Evolutionary conservation across 2,329 filamentous ascomycete genomes (phyloP), one percentile per base, ranked within the genome.

Genomic region (Fusarium sp.): DNA sequence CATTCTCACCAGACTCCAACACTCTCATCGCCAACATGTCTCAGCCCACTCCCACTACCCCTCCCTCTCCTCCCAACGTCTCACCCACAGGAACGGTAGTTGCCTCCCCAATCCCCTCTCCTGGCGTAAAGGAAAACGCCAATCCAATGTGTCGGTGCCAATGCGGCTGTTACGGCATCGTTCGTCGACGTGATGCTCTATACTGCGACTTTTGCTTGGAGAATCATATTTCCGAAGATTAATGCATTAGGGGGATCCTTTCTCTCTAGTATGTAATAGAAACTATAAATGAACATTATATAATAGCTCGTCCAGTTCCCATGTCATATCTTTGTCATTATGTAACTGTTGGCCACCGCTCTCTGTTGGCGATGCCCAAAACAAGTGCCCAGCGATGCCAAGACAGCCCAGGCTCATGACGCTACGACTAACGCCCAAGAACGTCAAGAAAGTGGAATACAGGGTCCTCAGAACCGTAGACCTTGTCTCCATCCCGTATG

Each of bases 131-230:
- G 6, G 14, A 38, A 17, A 15, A 24, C 17, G 52, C 53, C 17
- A 56, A 49, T 15, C 43, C 53, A 17, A 36, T 26, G 11, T 57
- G 54, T 11, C 24, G n/a, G 36, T 57, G 54, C 21, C 5, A 19
- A 8, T 43, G 44, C 21, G 19, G 15, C 14, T 57, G 54, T 26
- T 7, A 5, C 6, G 21, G 17, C 7, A 49, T 57, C 13, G 8
- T 50, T 19, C 19, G 36, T 11, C 17, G 21, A n/a, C 9, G n/a
- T 5, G 21, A 24, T 9, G 42, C 26, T 19, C 17, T 36, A 14
- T 57, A 50, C 9, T 57, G 44, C 44, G 28, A 42, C 44, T 57
- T 14, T 28, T 50, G 54, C 45, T 10, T 50, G 9, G 44, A 57
- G 19, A 5, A 57, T 39, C 54, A 50, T n/a, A 11, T 36, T 6